Evolutionary conservation across 306 rosid species (phyloP).

Genomic region (Dryas alaskensis): DNA sequence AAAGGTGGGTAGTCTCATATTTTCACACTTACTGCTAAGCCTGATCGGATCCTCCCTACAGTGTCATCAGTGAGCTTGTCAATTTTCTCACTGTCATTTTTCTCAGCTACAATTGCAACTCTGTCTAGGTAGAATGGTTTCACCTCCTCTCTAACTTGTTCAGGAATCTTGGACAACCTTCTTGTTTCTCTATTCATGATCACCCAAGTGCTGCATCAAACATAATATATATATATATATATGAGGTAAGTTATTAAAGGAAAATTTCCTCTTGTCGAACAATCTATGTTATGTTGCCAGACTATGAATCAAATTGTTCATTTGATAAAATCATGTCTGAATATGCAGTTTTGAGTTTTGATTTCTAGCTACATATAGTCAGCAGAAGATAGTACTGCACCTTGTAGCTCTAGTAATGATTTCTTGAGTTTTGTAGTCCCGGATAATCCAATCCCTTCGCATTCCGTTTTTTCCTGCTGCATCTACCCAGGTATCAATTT

Average conservation of each 20-base stretch:
- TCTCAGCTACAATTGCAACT: slow-evolving; percentile 46
- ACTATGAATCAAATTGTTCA: too few relatives aligned
- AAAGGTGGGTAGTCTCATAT: background rate
- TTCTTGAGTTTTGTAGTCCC: slow-evolving; percentile 66
- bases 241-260: background rate
- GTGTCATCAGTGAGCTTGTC: slow-evolving; percentile 69
- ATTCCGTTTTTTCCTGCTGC: slow-evolving; percentile 91
- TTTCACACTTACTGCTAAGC: slow-evolving; percentile 64
- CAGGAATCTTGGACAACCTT: slow-evolving; percentile 74
- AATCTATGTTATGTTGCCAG: too few relatives aligned
- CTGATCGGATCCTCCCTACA: slow-evolving; percentile 61
- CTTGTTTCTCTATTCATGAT: slow-evolving; percentile 92
- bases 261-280: too few relatives aligned
- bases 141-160: slow-evolving; percentile 70
- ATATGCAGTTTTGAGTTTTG: too few relatives aligned
- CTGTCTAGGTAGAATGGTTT: slow-evolving; percentile 65
- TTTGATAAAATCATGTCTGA: too few relatives aligned
- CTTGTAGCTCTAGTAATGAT: slow-evolving; percentile 85
- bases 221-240: background rate
- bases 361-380: background rate
- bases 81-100: slow-evolving; percentile 59
- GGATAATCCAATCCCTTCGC: slow-evolving; percentile 92
- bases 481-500: slow-evolving; percentile 93
- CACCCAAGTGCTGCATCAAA: slow-evolving; percentile 78
- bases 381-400: slow-evolving; percentile 18